These are phyloP conservation scores for Allium fistulosum DNA, from an alignment of 106 monocot species.

Conservation along the genomic window DNA sequence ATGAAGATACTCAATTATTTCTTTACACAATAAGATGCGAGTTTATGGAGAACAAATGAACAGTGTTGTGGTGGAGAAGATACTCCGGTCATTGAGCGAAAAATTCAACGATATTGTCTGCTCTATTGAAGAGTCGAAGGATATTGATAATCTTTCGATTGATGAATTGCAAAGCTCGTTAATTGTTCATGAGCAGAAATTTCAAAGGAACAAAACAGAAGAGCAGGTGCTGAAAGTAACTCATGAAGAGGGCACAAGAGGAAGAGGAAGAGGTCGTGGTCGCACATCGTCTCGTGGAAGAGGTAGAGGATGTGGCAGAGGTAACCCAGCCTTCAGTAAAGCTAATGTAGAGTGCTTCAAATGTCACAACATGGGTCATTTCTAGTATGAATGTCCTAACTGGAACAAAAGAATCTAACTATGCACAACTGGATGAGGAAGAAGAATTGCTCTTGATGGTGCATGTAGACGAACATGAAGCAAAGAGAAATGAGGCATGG, in stretches of 20 bases:
- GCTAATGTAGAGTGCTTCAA: background rate
- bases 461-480: background rate
- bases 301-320: background rate
- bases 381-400: background rate
- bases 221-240: background rate
- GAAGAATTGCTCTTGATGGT: background rate
- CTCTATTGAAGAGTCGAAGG: background rate
- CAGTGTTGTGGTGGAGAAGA: background rate
- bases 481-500: background rate
- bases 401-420: background rate
- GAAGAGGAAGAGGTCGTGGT: background rate
- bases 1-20: too few species aligned
- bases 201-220: background rate
- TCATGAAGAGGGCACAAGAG: background rate
- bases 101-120: background rate
- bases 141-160: background rate
- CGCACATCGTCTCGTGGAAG: background rate
- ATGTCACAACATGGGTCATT: background rate
- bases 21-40: too few species aligned
- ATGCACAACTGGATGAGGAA: background rate
- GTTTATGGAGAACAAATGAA: too few species aligned
- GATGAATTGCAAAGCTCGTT: background rate
- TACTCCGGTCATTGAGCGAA: background rate
- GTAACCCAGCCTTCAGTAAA: background rate
- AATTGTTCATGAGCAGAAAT: background rate